Percentiles rank a stretch among this genome's conserved stretches.
phyloP scores from a whole-genome alignment of 2,329 filamentous ascomycete species.

The Penicillium sp. region DNA sequence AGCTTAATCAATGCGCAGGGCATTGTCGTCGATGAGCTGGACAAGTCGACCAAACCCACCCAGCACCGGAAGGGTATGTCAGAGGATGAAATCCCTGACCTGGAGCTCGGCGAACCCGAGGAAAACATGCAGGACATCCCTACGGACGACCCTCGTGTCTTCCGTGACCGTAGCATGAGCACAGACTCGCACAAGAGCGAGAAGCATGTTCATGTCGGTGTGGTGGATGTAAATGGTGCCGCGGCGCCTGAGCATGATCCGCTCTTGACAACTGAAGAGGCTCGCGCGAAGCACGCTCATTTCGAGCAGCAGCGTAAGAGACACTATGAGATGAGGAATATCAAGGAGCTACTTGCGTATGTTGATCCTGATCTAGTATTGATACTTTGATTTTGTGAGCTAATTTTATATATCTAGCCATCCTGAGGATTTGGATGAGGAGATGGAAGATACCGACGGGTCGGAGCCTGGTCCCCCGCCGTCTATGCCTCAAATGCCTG shows the following conservation, averaged over 20 bases:
- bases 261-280: slow-evolving; percentile 66
- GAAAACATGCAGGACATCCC: slow-evolving; percentile 56
- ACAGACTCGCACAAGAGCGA: slow-evolving; percentile 49
- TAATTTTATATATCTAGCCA: slow-evolving; percentile 45
- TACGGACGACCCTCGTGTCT: slow-evolving; percentile 47
- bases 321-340: slow-evolving; percentile 98
- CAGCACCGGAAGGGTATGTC: slow-evolving; percentile 40
- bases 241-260: slow-evolving; percentile 40
- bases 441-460: slow-evolving; percentile 50
- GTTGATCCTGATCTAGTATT: slow-evolving; percentile 26
- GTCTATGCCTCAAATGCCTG: slow-evolving; percentile 37
- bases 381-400: slow-evolving; percentile 1
- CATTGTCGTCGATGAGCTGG: slow-evolving; percentile 67
- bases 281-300: slow-evolving; percentile 83
- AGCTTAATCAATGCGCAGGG: slow-evolving; percentile 66
- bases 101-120: slow-evolving; percentile 91
- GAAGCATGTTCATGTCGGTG: slow-evolving; percentile 80
- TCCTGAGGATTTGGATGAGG: slow-evolving; percentile 63
- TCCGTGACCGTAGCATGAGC: slow-evolving; percentile 43
- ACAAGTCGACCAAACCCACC: slow-evolving; percentile 45
- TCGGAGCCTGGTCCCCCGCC: slow-evolving; percentile 26
- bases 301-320: slow-evolving; percentile 92
- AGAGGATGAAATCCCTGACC: slow-evolving; percentile 82
- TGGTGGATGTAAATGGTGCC: slow-evolving; percentile 32
- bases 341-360: slow-evolving; percentile 80